Percentiles rank a stretch among this genome's conserved stretches.
Evolutionary conservation across 176 grass and related monocot species (phyloP).

Genomic region (Aechmea fasciata): DNA sequence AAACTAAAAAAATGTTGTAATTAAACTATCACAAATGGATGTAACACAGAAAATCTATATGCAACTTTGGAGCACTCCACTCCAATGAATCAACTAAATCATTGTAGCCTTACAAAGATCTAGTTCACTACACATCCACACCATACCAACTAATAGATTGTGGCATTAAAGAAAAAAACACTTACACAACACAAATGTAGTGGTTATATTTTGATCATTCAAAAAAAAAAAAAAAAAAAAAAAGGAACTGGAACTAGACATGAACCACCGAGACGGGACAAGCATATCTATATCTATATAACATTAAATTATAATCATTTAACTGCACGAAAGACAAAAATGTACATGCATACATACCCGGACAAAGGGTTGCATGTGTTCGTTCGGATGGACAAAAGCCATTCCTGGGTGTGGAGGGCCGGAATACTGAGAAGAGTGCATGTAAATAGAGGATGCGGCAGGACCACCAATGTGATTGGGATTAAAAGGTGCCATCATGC

Average conservation of each 20-base stretch:
- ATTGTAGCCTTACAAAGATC: no score
- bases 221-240: background rate
- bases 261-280: background rate
- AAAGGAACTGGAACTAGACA: background rate
- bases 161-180: background rate
- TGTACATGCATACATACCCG: constrained; percentile 31
- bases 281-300: background rate
- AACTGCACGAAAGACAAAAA: background rate
- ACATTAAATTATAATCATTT: background rate
- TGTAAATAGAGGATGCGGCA: constrained; percentile 40
- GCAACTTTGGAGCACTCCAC: no score
- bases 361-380: constrained; percentile 41
- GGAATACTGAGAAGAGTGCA: constrained; percentile 51
- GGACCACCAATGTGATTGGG: constrained; percentile 34
- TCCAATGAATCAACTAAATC: no score
- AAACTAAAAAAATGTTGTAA: background rate
- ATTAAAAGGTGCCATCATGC: constrained; percentile 35
- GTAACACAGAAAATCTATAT: no score
- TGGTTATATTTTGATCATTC: background rate
- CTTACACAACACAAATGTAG: background rate
- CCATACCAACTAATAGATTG: background rate
- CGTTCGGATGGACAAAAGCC: constrained; percentile 50
- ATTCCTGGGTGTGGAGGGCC: constrained; percentile 40
- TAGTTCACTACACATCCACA: no score
- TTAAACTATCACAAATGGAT: background rate